These are phyloP conservation scores for Citeromyces hawaiiensis DNA, from an alignment of 1,139 yeast species.

Conservation along the genomic window DNA sequence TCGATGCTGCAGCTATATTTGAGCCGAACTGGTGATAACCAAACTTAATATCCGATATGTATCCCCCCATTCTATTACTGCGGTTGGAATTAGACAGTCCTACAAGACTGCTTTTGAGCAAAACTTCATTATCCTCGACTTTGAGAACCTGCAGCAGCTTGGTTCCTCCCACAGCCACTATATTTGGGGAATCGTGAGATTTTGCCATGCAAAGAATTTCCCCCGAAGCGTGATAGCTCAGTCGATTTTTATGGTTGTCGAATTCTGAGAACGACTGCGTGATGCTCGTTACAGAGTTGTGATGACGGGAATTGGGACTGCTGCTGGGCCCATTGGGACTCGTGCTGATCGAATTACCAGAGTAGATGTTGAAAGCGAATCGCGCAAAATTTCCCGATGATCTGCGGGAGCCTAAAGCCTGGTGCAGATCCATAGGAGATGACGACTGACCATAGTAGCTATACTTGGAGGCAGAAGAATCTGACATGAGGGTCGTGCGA, in stretches of 20 bases:
- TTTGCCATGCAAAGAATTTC: constrained; percentile 22
- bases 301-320: constrained; percentile 2
- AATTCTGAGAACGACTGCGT: not conserved
- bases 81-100: constrained; percentile 12
- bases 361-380: constrained; percentile 23
- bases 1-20: constrained; percentile 32
- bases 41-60: constrained; percentile 30
- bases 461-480: not conserved
- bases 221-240: constrained; percentile 1
- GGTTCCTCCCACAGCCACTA: constrained; percentile 47
- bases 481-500: not conserved
- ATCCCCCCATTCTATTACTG: constrained; percentile 29
- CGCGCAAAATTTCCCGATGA: constrained; percentile 15
- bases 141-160: constrained; percentile 37
- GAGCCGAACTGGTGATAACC: constrained; percentile 29
- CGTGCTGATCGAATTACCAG: constrained; percentile 13
- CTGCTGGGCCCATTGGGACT: constrained; percentile 1
- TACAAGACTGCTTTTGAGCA: constrained; percentile 19
- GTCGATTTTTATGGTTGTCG: not conserved
- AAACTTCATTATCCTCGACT: constrained; percentile 22
- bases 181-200: constrained; percentile 24
- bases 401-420: not conserved
- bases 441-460: not conserved
- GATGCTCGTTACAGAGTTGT: constrained; percentile 6
- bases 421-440: not conserved